Evolutionary conservation across 2,329 filamentous ascomycete genomes (phyloP), one percentile per base, ranked within the genome.

Genomic region (Cladosporium sp.): DNA sequence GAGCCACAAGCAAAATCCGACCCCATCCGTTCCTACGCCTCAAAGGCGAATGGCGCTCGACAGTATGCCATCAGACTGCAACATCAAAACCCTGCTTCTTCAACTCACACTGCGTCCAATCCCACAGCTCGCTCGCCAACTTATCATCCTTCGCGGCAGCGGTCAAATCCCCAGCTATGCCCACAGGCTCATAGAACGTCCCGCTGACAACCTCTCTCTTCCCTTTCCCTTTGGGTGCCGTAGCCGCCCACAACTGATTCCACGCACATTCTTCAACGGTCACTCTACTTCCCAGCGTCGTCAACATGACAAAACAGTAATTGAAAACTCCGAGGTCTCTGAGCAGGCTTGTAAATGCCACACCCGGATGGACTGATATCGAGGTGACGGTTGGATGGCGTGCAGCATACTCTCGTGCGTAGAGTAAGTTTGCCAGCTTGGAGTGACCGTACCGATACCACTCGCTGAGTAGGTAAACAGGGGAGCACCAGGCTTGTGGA

Each of bases 351-450:
- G 76, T 78, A 2, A 62, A 59, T 25, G 77, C 73, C 3, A 74
- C 66, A 2, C 76, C 77, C 0, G 77, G 78, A 54, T 77, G 73
- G 1, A 79, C 58, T 0, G 73, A 62, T 2, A 75, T 68, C 7
- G 65, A 63, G 1, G 66, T 70, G 24, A 79, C 68, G 7, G 62
- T 58, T 0, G 74, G 71, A 51, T 77, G 72, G 7, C 67, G 70
- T 40, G 66, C 62, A 3, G 76, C 72, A 3, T 81, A 64, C 51
- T 76, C 71, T 9, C 66, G 64, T 3, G 74, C 69, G 62, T 75
- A 78, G 3, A 79, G 66, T 2, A 80, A 63, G 58, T 79, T 76
- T 0, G 80, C 79, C 2, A 81, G 66, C 62, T 81, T 81, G 48
- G 71, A 74, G 60, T 79, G 75, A 0, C 74, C 78, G 59, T 77